phyloP scores from a whole-genome alignment of 2,329 filamentous ascomycete genomes.

The Paecilomyces sp. region DNA sequence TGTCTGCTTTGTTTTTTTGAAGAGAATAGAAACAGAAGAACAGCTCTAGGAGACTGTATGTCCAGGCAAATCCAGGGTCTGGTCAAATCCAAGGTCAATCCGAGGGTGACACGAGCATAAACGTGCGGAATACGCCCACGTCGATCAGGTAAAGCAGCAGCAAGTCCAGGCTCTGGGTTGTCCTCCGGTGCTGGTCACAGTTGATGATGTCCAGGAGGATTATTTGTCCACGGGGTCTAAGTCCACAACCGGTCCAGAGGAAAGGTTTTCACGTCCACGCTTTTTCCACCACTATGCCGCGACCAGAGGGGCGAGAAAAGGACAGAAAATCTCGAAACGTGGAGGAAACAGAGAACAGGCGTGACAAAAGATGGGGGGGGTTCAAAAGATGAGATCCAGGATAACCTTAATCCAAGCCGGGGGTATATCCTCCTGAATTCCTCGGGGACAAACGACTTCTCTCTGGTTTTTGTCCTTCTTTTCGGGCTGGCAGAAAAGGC shows the following conservation, averaged over 20 bases:
- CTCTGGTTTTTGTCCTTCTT: neutral
- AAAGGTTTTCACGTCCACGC: neutral
- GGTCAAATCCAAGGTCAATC: slow-evolving; percentile 11
- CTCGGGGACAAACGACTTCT: neutral
- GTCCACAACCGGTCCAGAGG: neutral
- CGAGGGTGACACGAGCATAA: slow-evolving; percentile 5
- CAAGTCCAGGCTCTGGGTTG: neutral
- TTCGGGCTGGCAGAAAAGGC: slow-evolving; percentile 6
- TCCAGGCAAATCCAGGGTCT: slow-evolving; percentile 14
- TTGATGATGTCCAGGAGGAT: neutral
- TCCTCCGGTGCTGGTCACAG: neutral
- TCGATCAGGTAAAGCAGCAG: neutral
- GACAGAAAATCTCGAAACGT: slow-evolving; percentile 18
- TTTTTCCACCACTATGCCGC: neutral
- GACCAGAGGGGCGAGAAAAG: slow-evolving; percentile 5
- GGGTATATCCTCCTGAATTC: neutral
- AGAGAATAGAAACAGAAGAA: slow-evolving; percentile 17
- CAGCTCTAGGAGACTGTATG: slow-evolving; percentile 15
- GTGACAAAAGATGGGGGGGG: slow-evolving; percentile 11
- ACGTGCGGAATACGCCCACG: neutral
- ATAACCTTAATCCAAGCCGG: neutral
- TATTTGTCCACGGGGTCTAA: neutral
- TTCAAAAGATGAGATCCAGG: neutral
- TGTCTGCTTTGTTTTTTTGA: neutral
- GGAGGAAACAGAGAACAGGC: slow-evolving; percentile 15